Conservation (phyloP, 306 rosid species). For the Pueraria montana region DNA sequence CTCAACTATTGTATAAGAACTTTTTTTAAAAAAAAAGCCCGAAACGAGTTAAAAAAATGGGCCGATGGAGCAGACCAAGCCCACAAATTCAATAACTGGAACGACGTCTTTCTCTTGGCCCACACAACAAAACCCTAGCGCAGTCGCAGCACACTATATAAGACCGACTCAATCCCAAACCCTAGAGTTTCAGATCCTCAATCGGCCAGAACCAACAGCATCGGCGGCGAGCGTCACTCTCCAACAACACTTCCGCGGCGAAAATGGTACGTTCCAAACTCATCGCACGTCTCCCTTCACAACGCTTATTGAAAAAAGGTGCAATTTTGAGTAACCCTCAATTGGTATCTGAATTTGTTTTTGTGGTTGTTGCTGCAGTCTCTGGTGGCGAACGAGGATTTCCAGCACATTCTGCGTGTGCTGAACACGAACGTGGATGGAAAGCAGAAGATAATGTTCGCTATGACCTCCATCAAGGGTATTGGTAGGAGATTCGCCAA, state of each 20-base stretch:
- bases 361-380: constrained; percentile 40
- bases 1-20: no score
- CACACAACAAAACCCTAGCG: constrained; percentile 27
- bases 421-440: constrained; percentile 67
- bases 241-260: background rate
- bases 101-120: background rate
- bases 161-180: background rate
- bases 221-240: constrained; percentile 16
- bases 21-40: no score
- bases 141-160: constrained; percentile 21
- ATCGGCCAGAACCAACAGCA: background rate
- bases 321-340: background rate
- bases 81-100: background rate
- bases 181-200: constrained; percentile 22
- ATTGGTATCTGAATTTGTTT: background rate
- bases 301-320: background rate
- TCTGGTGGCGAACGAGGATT: constrained; percentile 66
- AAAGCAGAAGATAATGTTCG: constrained; percentile 69
- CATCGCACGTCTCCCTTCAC: background rate
- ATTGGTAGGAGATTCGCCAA: constrained; percentile 61
- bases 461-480: constrained; percentile 68
- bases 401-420: constrained; percentile 70
- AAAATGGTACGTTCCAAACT: constrained; percentile 9
- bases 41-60: background rate
- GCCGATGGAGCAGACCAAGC: background rate